Evolutionary conservation across 208 protist species (phyloP), one percentile per base, ranked within the genome.

Genomic region (Polymyxa betae): DNA sequence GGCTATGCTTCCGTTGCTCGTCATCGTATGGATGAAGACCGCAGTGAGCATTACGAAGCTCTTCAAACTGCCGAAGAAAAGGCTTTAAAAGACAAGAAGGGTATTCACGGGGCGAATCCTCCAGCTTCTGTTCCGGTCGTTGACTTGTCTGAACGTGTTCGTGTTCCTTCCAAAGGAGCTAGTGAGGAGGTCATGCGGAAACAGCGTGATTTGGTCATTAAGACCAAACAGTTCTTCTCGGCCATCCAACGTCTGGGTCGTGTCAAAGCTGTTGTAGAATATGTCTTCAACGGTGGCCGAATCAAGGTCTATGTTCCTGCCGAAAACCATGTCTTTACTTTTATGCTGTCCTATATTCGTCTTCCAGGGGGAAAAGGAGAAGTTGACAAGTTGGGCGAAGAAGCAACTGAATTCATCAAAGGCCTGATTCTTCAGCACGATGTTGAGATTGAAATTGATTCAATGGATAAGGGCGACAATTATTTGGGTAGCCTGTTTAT

Each of bases 191-290:
- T 38, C 16, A 5, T 82, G 16, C 5, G 72, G 12, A 82, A 35
- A n/a, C n/a, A 5, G 5, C 72, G 72, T 16, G 72, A 82, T 43
- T n/a, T 45, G 12, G 35, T 12, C n/a, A 35, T 82, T 35, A 82
- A 82, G n/a, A 82, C 72, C 72, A 82, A 82, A 35, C 72, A 82
- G 40, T 82, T 82, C n/a, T 82, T 82, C 72, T 82, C 72, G 16
- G 16, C 72, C 10, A 43, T 82, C 5, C 72, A 82, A 82, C 72
- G 72, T 12, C 35, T 43, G 5, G 72, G 72, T 43, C 5, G 35
- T 5, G 72, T 82, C 72, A 82, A 82, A n/a, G 72, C 72, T 35
- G 72, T 82, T 82, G 72, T 82, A 20, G 72, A 82, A 43, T 82
- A 82, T 43, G 72, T 82, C 35, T 82, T 82, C 72, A 82, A 82